phyloP scores from a whole-genome alignment of 164 flowering plant species.

The Buxus sempervirens region DNA sequence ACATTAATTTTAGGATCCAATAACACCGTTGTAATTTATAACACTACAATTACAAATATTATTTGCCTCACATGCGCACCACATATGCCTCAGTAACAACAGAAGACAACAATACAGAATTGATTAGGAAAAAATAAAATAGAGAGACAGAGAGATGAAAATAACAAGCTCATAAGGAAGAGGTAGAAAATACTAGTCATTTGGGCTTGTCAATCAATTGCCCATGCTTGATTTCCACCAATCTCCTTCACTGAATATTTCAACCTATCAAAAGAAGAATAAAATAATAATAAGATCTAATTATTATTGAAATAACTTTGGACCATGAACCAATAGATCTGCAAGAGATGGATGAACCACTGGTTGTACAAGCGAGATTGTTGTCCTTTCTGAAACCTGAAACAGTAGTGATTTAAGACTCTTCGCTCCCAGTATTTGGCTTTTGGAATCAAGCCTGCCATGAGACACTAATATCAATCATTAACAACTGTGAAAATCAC shows the following conservation, averaged over 20 bases:
- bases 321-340: background rate
- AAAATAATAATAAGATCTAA: background rate
- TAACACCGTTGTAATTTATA: too few species aligned
- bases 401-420: slow-evolving; percentile 68
- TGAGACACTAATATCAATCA: too few species aligned
- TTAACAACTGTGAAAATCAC: too few species aligned
- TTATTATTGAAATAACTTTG: too few species aligned
- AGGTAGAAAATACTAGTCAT: slow-evolving; percentile 28
- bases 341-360: slow-evolving; percentile 25
- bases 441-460: slow-evolving; percentile 85
- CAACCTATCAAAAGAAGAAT: slow-evolving; percentile 38
- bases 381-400: slow-evolving; percentile 98
- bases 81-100: too few species aligned
- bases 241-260: slow-evolving; percentile 35
- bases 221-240: slow-evolving; percentile 41
- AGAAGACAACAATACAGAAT: too few species aligned
- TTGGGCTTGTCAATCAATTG: slow-evolving; percentile 48
- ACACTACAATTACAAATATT: too few species aligned
- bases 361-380: slow-evolving; percentile 88
- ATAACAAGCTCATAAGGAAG: too few species aligned
- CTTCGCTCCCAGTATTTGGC: slow-evolving; percentile 92
- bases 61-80: too few species aligned
- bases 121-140: too few species aligned
- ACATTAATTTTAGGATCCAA: too few species aligned
- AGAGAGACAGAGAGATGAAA: too few species aligned